Evolutionary conservation across 495 filamentous ascomycete species (phyloP).

Genomic region (Lindgomyces ingoldianus): DNA sequence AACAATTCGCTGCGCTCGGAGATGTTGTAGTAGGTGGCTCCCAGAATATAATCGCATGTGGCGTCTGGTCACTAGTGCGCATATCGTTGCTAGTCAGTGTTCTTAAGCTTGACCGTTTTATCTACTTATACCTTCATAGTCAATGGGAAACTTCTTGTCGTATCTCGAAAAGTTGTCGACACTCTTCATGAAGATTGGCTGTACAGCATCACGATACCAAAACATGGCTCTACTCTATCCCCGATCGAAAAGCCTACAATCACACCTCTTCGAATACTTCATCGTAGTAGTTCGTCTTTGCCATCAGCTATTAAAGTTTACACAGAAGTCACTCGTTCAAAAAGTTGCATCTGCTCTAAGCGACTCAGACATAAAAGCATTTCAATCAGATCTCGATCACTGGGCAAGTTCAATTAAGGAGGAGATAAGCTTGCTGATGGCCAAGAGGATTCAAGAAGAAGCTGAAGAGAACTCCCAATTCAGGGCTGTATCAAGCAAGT

Average conservation of each 20-base stretch:
- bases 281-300: slow-evolving; percentile 49
- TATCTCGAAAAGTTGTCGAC: slow-evolving; percentile 49
- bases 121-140: slow-evolving; percentile 41
- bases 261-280: slow-evolving; percentile 49
- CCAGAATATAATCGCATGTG: slow-evolving; percentile 52
- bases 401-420: slow-evolving; percentile 48
- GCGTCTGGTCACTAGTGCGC: slow-evolving; percentile 50
- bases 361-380: slow-evolving; percentile 31
- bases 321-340: slow-evolving; percentile 44
- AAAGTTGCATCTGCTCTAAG: slow-evolving; percentile 42
- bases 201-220: slow-evolving; percentile 50
- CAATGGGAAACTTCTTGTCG: slow-evolving; percentile 37
- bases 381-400: slow-evolving; percentile 18
- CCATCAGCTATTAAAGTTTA: slow-evolving; percentile 45
- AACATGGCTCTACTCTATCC: slow-evolving; percentile 48
- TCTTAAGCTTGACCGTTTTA: slow-evolving; percentile 19
- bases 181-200: slow-evolving; percentile 50
- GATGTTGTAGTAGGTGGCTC: slow-evolving; percentile 50
- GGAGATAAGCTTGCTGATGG: slow-evolving; percentile 43
- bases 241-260: slow-evolving; percentile 45
- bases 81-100: slow-evolving; percentile 47
- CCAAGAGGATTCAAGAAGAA: slow-evolving; percentile 31
- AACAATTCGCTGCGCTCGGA: slow-evolving; percentile 50
- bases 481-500: slow-evolving; percentile 36
- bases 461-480: slow-evolving; percentile 39